phyloP scores from a whole-genome alignment of 2,329 filamentous ascomycete species.

The Helotiales sp. region DNA sequence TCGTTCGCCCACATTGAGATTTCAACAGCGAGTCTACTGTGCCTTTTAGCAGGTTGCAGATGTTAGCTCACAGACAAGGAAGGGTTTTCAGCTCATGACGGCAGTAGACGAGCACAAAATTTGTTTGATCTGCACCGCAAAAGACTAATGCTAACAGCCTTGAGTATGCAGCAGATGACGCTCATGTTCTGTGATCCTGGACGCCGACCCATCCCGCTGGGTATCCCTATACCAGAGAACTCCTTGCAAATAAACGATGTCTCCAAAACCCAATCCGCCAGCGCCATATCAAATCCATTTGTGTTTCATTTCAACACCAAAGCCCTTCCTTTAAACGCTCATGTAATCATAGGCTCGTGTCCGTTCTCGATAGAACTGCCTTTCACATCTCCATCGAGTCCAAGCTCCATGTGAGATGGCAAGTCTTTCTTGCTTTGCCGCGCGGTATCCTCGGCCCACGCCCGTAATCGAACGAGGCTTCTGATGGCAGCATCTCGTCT shows the following conservation, averaged over 20 bases:
- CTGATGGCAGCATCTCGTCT: constrained; percentile 82
- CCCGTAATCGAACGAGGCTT: constrained; percentile 78
- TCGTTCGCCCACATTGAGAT: too few relatives aligned
- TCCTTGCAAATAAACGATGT: background rate
- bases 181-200: background rate
- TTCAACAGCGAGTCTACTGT: too few relatives aligned
- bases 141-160: background rate
- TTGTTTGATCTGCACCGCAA: background rate
- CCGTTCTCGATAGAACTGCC: constrained; percentile 31
- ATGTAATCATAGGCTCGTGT: constrained; percentile 42
- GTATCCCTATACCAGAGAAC: constrained; percentile 3
- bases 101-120: background rate
- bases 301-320: constrained; percentile 8
- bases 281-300: constrained; percentile 9
- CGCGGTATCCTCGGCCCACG: constrained; percentile 73
- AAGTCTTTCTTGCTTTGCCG: constrained; percentile 43
- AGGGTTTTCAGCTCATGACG: background rate
- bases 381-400: constrained; percentile 37
- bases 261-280: background rate
- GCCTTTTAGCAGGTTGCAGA: too few relatives aligned
- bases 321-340: constrained; percentile 15
- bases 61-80: background rate
- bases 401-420: constrained; percentile 40
- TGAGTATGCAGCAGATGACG: too few relatives aligned
- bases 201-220: background rate